phyloP scores from a whole-genome alignment of 192 early-diverging fungal genomes.

The Coemansia biformis region DNA sequence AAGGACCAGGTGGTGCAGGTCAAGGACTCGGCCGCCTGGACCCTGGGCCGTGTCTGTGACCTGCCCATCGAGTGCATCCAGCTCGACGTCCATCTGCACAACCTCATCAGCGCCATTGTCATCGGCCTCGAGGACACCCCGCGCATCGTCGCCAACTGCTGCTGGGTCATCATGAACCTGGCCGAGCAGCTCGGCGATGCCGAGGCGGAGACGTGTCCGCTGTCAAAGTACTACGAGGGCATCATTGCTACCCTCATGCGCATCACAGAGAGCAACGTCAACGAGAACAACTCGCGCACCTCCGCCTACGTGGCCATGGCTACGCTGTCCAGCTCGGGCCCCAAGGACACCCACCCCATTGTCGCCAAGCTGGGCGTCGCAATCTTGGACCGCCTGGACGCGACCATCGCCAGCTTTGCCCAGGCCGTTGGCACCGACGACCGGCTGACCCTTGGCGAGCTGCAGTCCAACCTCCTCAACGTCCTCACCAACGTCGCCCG shows the following conservation, averaged over 20 bases:
- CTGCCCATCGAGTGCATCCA: constrained; percentile 68
- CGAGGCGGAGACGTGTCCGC: constrained; percentile 58
- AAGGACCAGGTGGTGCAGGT: constrained; percentile 82
- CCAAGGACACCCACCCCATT: constrained; percentile 70
- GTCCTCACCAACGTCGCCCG: constrained; percentile 84
- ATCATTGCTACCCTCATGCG: constrained; percentile 71
- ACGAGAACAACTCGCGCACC: constrained; percentile 83
- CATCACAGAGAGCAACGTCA: constrained; percentile 65
- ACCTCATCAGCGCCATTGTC: constrained; percentile 69
- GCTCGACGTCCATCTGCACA: constrained; percentile 65
- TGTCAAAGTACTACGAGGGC: constrained; percentile 83
- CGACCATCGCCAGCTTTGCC: constrained; percentile 64
- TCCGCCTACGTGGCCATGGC: constrained; percentile 94
- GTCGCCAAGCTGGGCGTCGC: constrained; percentile 72
- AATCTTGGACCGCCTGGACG: constrained; percentile 75
- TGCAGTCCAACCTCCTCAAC: constrained; percentile 89
- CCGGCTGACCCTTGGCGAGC: constrained; percentile 70
- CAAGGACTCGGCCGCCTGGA: constrained; percentile 98
- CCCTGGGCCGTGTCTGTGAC: constrained; percentile 93
- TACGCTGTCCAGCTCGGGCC: constrained; percentile 64
- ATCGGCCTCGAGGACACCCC: constrained; percentile 78
- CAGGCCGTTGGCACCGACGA: constrained; percentile 84
- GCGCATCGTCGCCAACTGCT: constrained; percentile 92
- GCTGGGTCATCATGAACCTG: constrained; percentile 92
- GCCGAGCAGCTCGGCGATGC: constrained; percentile 72